Percentiles rank a stretch among this genome's conserved stretches.
These are phyloP conservation scores for Penicillium sp. DNA, from an alignment of 2,329 filamentous ascomycete genomes.

Conservation along the genomic window DNA sequence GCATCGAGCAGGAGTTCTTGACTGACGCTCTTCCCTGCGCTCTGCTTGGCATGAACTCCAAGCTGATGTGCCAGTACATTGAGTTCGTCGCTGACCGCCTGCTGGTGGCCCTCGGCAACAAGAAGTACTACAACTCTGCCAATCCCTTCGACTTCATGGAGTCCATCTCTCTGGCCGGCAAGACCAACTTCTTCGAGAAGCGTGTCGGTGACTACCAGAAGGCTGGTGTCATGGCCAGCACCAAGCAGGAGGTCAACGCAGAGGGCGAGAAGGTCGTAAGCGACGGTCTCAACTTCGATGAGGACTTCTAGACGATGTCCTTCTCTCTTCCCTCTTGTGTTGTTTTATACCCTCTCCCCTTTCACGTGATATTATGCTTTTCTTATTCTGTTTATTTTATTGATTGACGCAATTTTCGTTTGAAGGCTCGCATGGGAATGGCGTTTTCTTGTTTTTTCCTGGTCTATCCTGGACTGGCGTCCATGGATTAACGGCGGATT, in stretches of 20 bases:
- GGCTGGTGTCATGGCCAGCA: slow-evolving; percentile 93
- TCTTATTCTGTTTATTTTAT: slow-evolving; percentile 15
- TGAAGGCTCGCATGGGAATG: slow-evolving; percentile 29
- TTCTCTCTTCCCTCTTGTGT: slow-evolving; percentile 9
- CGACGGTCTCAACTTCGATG: slow-evolving; percentile 78
- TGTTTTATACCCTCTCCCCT: slow-evolving; percentile 22
- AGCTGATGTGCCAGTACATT: slow-evolving; percentile 98
- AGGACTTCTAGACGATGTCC: slow-evolving; percentile 69
- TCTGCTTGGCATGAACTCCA: slow-evolving; percentile 94
- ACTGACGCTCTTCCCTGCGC: slow-evolving; percentile 88
- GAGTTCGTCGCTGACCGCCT: slow-evolving; percentile 98
- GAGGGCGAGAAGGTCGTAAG: slow-evolving; percentile 39
- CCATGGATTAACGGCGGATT: slow-evolving; percentile 17
- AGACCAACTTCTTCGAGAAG: slow-evolving; percentile 99
- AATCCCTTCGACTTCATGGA: slow-evolving; percentile 99
- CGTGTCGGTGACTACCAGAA: slow-evolving; percentile 99
- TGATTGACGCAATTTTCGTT: slow-evolving; percentile 24
- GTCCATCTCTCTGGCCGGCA: slow-evolving; percentile 95
- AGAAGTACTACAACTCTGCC: slow-evolving; percentile 81
- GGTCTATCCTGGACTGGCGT: slow-evolving; percentile 14
- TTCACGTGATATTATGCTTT: slow-evolving; percentile 23
- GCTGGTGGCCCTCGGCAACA: slow-evolving; percentile 82
- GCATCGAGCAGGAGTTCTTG: slow-evolving; percentile 94
- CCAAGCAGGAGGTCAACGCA: slow-evolving; percentile 56
- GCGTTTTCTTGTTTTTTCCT: slow-evolving; percentile 21